Evolutionary conservation across 2,329 filamentous ascomycete species (phyloP).

Genomic region (Berkeleyomyces rouxiae): DNA sequence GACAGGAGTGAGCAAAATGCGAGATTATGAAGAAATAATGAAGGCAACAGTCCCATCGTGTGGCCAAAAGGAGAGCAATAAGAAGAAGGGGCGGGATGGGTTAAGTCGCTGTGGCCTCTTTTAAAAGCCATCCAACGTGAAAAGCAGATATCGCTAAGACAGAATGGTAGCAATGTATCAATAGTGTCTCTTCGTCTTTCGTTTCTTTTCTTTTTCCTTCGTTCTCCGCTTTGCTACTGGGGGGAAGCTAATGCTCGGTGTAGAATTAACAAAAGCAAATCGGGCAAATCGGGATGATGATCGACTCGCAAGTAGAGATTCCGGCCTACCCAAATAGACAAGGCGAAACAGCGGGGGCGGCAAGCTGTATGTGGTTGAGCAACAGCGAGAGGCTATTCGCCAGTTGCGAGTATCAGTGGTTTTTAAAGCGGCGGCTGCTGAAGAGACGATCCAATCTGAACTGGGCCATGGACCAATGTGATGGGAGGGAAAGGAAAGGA

Average conservation of each 20-base stretch:
- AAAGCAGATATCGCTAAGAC: background rate
- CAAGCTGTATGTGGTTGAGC: background rate
- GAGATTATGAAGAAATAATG: constrained; percentile 18
- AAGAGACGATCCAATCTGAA: background rate
- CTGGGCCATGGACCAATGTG: background rate
- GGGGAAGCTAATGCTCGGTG: background rate
- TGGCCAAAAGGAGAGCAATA: constrained; percentile 4
- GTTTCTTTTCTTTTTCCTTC: background rate
- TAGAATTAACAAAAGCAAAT: background rate
- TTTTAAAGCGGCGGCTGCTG: background rate
- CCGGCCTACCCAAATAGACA: background rate
- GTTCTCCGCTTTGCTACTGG: background rate
- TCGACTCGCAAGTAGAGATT: background rate
- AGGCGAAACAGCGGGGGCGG: background rate
- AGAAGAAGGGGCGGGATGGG: background rate
- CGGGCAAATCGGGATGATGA: background rate
- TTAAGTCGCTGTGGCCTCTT: constrained; percentile 7
- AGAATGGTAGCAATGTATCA: background rate
- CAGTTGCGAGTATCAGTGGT: background rate
- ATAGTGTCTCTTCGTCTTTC: background rate
- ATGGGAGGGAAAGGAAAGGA: background rate
- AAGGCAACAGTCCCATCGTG: constrained; percentile 12
- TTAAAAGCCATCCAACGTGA: constrained; percentile 6
- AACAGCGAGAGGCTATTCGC: background rate
- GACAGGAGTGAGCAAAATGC: constrained; percentile 16